Conservation (phyloP, 2,329 filamentous ascomycete species). For the Hymenoscyphus salicellus region DNA sequence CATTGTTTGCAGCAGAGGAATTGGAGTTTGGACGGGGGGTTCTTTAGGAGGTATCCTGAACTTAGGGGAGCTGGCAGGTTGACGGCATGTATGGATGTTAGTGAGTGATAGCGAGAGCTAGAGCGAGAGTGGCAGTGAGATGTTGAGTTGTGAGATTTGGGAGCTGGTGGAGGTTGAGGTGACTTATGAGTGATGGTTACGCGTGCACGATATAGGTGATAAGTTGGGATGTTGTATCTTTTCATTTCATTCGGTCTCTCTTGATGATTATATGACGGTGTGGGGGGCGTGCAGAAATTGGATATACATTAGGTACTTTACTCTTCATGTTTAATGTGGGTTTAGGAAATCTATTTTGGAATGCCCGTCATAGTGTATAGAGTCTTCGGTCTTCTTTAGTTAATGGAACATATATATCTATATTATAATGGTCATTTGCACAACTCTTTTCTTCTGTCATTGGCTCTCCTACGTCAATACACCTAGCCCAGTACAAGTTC, state of each 20-base stretch:
- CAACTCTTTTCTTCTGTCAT: too few relatives aligned
- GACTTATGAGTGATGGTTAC: not conserved
- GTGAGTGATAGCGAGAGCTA: not conserved
- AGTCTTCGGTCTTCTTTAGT: not conserved
- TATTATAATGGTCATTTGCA: not conserved
- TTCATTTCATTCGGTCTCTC: not conserved
- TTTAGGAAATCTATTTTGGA: not conserved
- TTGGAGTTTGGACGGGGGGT: conserved; percentile 31
- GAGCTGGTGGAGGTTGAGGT: too few relatives aligned
- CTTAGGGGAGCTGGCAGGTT: conserved; percentile 23
- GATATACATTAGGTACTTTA: not conserved
- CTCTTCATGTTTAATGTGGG: not conserved
- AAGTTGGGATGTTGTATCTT: not conserved
- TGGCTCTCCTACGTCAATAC: too few relatives aligned
- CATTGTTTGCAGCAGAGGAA: conserved; percentile 25
- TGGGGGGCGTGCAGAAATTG: not conserved
- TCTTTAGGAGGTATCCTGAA: conserved; percentile 30
- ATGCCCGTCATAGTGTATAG: not conserved
- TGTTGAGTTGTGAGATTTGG: too few relatives aligned
- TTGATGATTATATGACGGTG: not conserved
- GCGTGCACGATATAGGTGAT: not conserved
- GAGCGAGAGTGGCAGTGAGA: not conserved
- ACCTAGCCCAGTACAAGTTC: too few relatives aligned
- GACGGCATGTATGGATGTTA: conserved; percentile 9
- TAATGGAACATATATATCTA: not conserved